Evolutionary conservation across 2,329 filamentous ascomycete genomes (phyloP).

Genomic region (Trichophyton verrucosum): DNA sequence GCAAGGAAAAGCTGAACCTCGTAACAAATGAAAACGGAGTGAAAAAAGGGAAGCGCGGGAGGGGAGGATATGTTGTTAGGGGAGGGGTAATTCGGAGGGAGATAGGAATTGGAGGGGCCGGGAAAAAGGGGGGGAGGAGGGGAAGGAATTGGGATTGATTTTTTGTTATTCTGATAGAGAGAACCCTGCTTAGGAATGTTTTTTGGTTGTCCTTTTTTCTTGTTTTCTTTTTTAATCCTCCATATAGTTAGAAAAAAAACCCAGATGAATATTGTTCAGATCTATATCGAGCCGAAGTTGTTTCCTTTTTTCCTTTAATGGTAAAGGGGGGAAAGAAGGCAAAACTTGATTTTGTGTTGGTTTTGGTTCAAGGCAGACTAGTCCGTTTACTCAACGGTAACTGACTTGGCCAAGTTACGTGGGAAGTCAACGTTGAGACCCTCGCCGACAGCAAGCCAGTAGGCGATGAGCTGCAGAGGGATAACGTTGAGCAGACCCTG

Average conservation of each 20-base stretch:
- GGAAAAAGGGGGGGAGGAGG: not conserved
- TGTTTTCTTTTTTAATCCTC: too few species aligned
- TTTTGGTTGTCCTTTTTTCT: too few species aligned
- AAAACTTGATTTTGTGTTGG: not conserved
- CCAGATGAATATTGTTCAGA: too few species aligned
- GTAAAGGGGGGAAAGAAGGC: not conserved
- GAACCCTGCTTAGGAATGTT: too few species aligned
- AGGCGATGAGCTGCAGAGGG: slow-evolving; percentile 92
- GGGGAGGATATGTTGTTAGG: not conserved
- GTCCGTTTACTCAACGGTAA: slow-evolving; percentile 78
- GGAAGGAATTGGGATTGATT: too few species aligned
- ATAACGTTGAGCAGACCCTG: slow-evolving; percentile 98
- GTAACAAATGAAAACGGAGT: not conserved
- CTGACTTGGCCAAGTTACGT: slow-evolving; percentile 95
- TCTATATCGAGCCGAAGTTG: too few species aligned
- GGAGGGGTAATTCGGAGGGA: not conserved
- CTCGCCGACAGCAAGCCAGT: slow-evolving; percentile 95
- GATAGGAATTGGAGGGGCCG: not conserved
- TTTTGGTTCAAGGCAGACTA: not conserved
- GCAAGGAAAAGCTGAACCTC: not conserved
- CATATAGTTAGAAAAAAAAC: too few species aligned
- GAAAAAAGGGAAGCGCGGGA: not conserved
- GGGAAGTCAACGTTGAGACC: slow-evolving; percentile 97
- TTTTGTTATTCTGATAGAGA: too few species aligned
- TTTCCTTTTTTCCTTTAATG: too few species aligned